Conservation (phyloP, 345 rosid genomes). For the Pistacia vera region DNA sequence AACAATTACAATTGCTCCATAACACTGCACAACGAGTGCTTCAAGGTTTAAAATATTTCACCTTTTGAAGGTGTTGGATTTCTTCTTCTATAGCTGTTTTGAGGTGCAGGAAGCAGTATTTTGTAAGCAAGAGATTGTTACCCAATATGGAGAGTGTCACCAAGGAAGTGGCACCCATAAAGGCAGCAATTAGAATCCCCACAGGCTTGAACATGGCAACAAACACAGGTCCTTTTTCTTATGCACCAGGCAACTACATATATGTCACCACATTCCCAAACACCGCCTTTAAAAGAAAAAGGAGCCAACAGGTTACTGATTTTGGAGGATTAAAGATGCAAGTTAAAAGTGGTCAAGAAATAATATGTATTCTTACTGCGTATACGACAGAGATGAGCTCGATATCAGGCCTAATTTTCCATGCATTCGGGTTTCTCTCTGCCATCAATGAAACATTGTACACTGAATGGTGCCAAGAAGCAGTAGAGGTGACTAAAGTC, state of each 20-base stretch:
- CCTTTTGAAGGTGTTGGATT: background rate
- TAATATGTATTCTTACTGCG: conserved; percentile 31
- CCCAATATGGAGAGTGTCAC: conserved; percentile 53
- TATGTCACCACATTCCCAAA: conserved; percentile 42
- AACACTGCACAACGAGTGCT: background rate
- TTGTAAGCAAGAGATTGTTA: conserved; percentile 8
- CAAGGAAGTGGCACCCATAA: conserved; percentile 45
- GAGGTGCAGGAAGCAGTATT: too few species aligned
- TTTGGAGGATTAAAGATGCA: background rate
- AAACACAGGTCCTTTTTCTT: conserved; percentile 56
- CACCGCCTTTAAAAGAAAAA: conserved; percentile 36
- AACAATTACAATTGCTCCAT: too few species aligned
- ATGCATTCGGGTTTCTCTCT: conserved; percentile 49
- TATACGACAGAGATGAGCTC: conserved; percentile 46
- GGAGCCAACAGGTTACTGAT: background rate
- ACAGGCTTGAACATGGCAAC: conserved; percentile 65
- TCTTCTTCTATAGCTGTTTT: background rate
- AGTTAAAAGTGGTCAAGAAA: background rate
- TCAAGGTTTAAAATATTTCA: background rate
- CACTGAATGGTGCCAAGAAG: conserved; percentile 51
- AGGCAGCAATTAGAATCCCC: conserved; percentile 53
- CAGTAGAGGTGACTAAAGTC: conserved; percentile 43
- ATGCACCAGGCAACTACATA: conserved; percentile 43
- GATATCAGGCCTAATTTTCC: conserved; percentile 41
- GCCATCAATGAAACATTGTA: conserved; percentile 42